Evolutionary conservation across 768 basidiomycete genomes (phyloP), one percentile per base, ranked within the genome.

Genomic region (Trametes cingulata): DNA sequence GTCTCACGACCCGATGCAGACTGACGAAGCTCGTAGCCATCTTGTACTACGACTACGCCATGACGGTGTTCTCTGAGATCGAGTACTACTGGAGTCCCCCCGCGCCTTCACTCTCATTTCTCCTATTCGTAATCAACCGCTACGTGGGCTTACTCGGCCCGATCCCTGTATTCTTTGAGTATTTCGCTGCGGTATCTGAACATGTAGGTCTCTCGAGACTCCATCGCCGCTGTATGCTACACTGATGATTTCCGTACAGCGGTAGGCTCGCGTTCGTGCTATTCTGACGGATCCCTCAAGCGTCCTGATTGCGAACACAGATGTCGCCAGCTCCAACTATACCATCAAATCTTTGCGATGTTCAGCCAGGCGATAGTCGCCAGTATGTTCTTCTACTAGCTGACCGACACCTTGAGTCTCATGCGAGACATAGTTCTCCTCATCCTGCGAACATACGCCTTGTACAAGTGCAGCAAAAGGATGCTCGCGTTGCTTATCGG

Each of bases 41-140:
- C 19, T 63, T 77, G 25, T 65, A 76, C 14, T 78, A 80, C 52
- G 83, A 84, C 42, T 81, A 81, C 58, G 42, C 72, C 42, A 66
- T 82, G 35, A 84, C 83, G 0, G 63, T 84, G 3, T 36, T 63
- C 0, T 52, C 58, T 29, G 83, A 84, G 60, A 70, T 80, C 7
- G 73, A 76, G 15, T 68, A 73, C n/a, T 80, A 79, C 67, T 84
- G 83, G 83, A 63, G 50, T 9, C 9, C 13, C 24, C 58, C 36
- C 14, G 56, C 27, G 39, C 29, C 61, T 60, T 62, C 54, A 8
- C 61, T 51, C 46, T 59, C 52, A 5, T 68, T 65, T 12, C 2
- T 43, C 12, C 6, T 69, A 1, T 72, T 69, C 47, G 58, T 71
- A 10, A 19, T 59, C 17, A 66, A 66, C 40, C 66, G 71, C 13